These are phyloP conservation scores for Rhizophagus sp. DNA, from an alignment of 192 early-diverging fungal genomes.

Conservation along the genomic window DNA sequence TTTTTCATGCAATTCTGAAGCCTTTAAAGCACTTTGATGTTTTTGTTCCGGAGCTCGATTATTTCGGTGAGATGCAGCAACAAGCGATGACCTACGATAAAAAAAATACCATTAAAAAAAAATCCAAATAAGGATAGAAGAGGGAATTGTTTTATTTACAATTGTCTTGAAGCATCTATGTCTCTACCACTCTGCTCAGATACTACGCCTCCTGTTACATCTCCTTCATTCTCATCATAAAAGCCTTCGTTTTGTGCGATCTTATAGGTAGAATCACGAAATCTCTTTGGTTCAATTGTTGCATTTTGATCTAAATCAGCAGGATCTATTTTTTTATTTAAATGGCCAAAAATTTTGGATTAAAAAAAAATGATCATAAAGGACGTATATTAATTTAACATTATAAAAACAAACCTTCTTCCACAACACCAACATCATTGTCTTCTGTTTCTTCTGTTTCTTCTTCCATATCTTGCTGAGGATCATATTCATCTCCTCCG, in stretches of 20 bases:
- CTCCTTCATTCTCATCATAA: background rate
- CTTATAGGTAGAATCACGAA: background rate
- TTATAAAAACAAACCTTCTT: background rate
- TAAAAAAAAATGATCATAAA: too few species aligned
- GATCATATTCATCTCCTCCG: slow-evolving; percentile 24
- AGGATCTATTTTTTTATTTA: background rate
- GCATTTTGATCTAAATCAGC: background rate
- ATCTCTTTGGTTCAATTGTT: background rate
- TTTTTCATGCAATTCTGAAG: slow-evolving; percentile 15
- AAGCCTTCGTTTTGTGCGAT: background rate
- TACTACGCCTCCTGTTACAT: background rate
- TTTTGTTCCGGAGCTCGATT: background rate
- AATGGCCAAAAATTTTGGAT: too few species aligned
- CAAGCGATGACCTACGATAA: slow-evolving; percentile 5
- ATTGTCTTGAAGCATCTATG: slow-evolving; percentile 14
- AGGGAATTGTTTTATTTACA: background rate
- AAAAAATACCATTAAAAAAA: background rate
- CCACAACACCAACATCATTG: too few species aligned
- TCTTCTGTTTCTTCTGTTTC: background rate
- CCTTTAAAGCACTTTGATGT: slow-evolving; percentile 15
- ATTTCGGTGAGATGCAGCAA: slow-evolving; percentile 19
- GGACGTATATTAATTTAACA: too few species aligned
- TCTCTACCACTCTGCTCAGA: background rate
- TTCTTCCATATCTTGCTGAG: background rate
- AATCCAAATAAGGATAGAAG: too few species aligned